Percentiles rank a stretch among this genome's conserved stretches.
phyloP scores from a whole-genome alignment of 495 filamentous ascomycete genomes.

The Daldinia caldariorum region DNA sequence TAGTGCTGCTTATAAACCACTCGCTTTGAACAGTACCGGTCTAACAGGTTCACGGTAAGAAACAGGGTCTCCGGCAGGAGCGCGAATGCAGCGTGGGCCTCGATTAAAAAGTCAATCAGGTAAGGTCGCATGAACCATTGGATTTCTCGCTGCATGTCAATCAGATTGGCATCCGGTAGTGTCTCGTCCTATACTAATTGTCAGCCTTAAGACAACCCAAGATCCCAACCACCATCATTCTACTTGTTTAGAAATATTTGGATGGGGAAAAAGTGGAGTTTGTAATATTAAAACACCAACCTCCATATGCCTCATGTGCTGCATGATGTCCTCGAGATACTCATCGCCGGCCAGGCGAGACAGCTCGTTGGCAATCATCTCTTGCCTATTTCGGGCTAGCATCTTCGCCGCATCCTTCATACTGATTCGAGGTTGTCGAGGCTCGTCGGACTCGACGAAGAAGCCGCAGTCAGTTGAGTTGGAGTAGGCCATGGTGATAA shows the following conservation, averaged over 20 bases:
- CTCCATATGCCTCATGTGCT: slow-evolving; percentile 97
- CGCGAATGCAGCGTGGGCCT: slow-evolving; percentile 94
- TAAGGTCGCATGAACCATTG: slow-evolving; percentile 99
- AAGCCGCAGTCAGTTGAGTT: slow-evolving; percentile 70
- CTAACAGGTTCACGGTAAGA: slow-evolving; percentile 94
- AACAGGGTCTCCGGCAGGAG: slow-evolving; percentile 94
- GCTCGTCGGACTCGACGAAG: slow-evolving; percentile 86
- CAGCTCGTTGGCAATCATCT: slow-evolving; percentile 85
- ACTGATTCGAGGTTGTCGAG: slow-evolving; percentile 58
- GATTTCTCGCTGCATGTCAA: slow-evolving; percentile 98
- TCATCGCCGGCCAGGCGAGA: slow-evolving; percentile 83
- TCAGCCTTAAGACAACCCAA: neutral
- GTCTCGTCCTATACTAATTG: slow-evolving; percentile 73
- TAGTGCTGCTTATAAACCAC: slow-evolving; percentile 99
- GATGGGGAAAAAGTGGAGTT: slow-evolving; percentile 7
- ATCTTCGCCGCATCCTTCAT: slow-evolving; percentile 77
- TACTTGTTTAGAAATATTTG: neutral
- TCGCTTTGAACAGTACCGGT: slow-evolving; percentile 95
- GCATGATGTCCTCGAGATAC: slow-evolving; percentile 90
- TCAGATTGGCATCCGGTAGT: slow-evolving; percentile 92
- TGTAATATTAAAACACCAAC: slow-evolving; percentile 54
- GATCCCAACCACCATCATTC: slow-evolving; percentile 8
- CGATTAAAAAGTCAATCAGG: slow-evolving; percentile 96
- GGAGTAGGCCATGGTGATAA: slow-evolving; percentile 76
- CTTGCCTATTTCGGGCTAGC: slow-evolving; percentile 78